A percentile compares a stretch with the other conserved stretches of the same genome.
phyloP scores from a whole-genome alignment of 345 rosid genomes.

The Melaleuca alternifolia region DNA sequence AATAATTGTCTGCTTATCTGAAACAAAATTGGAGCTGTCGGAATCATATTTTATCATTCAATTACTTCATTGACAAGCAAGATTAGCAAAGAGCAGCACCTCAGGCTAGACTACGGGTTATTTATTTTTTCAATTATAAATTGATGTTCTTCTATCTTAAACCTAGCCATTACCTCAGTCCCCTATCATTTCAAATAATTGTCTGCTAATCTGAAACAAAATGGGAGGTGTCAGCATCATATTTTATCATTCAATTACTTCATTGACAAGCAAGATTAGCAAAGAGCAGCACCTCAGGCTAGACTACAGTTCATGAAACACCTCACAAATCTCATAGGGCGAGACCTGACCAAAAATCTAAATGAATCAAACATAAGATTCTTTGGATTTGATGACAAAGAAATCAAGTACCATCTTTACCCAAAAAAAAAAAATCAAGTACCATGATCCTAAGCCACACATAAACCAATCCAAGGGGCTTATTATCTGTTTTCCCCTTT shows the following conservation, averaged over 20 bases:
- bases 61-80: not conserved
- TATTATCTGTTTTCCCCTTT: not conserved
- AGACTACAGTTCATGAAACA: not conserved
- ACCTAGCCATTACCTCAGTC: not conserved
- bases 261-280: not conserved
- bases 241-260: not conserved
- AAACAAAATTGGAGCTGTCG: not conserved
- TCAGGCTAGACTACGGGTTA: not conserved
- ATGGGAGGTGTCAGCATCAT: not conserved
- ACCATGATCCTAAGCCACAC: not conserved
- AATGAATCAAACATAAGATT: not conserved
- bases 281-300: not conserved
- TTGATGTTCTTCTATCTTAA: not conserved
- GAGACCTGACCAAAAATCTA: not conserved
- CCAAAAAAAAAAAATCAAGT: not conserved
- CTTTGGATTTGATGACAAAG: not conserved
- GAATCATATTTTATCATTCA: not conserved
- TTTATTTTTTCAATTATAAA: not conserved
- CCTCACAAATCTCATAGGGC: not conserved
- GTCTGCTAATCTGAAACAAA: not conserved
- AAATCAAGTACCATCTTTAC: not conserved
- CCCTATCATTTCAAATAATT: too few relatives aligned
- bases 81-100: not conserved
- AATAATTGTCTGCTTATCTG: not conserved
- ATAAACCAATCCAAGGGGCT: not conserved